phyloP scores from a whole-genome alignment of 208 protist genomes.

The Naegleria fowleri region DNA sequence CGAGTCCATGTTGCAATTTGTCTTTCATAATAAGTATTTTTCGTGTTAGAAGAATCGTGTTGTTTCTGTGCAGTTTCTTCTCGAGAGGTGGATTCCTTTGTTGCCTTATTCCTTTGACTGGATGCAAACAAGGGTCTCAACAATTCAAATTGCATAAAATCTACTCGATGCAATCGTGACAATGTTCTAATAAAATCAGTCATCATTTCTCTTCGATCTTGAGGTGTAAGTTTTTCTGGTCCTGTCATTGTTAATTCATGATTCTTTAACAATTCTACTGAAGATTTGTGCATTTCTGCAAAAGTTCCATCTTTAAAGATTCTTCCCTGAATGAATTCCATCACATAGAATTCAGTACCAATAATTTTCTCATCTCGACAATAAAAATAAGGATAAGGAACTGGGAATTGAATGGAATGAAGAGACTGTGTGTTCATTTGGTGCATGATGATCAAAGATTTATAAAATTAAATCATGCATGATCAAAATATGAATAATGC shows the following conservation, averaged over 20 bases:
- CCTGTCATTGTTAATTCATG: neutral
- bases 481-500: no score
- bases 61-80: neutral
- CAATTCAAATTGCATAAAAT: constrained; percentile 40
- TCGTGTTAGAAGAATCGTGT: neutral
- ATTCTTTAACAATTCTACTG: no score
- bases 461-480: no score
- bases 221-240: neutral
- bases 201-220: constrained; percentile 14
- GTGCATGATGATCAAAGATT: no score
- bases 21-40: constrained; percentile 28
- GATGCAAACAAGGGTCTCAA: neutral
- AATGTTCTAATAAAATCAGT: constrained; percentile 26
- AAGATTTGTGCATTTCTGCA: constrained; percentile 15
- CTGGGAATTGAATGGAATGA: constrained; percentile 39
- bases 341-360: constrained; percentile 64
- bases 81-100: neutral
- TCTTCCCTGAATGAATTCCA: constrained; percentile 52
- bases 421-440: no score
- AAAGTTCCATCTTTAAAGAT: constrained; percentile 44
- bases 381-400: constrained; percentile 47
- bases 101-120: no score
- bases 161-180: constrained; percentile 37
- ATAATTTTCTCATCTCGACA: constrained; percentile 58
- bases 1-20: constrained; percentile 40